Percentiles rank a stretch among this genome's conserved stretches.
Conservation (phyloP, 768 basidiomycete species). For the Pleurotus platypus region DNA sequence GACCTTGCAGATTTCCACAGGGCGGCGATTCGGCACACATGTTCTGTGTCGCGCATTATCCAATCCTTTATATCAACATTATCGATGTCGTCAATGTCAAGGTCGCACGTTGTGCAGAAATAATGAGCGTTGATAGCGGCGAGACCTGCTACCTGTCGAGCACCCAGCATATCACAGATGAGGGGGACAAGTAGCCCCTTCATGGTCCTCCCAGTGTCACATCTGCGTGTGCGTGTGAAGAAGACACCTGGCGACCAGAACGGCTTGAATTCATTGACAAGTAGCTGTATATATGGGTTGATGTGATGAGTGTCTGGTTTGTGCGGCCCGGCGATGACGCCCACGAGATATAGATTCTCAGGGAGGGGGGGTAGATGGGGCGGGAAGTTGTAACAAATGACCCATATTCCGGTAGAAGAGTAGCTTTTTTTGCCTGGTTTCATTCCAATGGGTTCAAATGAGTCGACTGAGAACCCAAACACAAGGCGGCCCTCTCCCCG, state of each 20-base stretch:
- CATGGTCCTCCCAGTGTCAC: background rate
- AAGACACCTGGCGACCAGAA: constrained; percentile 1
- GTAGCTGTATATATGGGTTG: background rate
- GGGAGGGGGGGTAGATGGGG: background rate
- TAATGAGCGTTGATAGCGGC: constrained; percentile 8
- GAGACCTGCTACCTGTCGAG: background rate
- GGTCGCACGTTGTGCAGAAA: constrained; percentile 20
- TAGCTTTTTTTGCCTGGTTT: background rate
- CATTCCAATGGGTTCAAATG: background rate
- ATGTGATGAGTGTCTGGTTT: background rate
- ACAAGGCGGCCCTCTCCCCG: background rate
- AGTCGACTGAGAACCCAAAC: background rate
- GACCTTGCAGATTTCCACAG: constrained; percentile 16
- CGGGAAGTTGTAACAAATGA: constrained; percentile 4
- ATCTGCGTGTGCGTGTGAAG: background rate
- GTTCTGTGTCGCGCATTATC: constrained; percentile 8
- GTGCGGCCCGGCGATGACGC: constrained; percentile 3
- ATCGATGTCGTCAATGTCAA: constrained; percentile 12
- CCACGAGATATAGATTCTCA: constrained; percentile 4
- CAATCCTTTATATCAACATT: constrained; percentile 14
- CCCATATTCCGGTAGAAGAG: background rate
- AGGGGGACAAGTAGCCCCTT: background rate
- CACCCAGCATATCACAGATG: constrained; percentile 6
- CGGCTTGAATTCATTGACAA: background rate
- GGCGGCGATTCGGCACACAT: constrained; percentile 13